Base-by-base conservation (phyloP, 306 rosid genomes). In the Sindora glabra region DNA sequence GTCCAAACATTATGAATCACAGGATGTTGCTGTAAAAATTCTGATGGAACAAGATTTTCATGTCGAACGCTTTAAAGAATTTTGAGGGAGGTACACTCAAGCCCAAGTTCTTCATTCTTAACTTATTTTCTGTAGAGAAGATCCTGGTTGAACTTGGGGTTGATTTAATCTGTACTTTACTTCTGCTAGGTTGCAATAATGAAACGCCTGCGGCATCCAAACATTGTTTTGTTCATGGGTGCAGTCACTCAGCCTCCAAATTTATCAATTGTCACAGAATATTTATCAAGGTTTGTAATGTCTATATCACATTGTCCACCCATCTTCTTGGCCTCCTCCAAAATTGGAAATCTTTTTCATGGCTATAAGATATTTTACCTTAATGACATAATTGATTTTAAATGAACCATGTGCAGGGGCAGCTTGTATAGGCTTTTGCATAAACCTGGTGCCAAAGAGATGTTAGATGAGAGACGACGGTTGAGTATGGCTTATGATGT, bases 11-110 rank as follows among this genome's bases (percentile, higher is more conserved):
- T 39, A 61, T 65, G 48, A 48, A 45, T 79, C 56, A 16, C 74
- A 94, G 99, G 99, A 94, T 33, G 99, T 94, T 62, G 99, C 99
- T 61, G 99, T 94, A 72, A 94, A 94, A 79, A 86, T 94, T 76
- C 87, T 94, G 65, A 86, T 90, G 87, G 99, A 94, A 69, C 99
- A 94, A 81, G 99, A 89, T 59, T 89, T 86, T 55, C 94, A 75
- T 79, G 90, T 87, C 3, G 99, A 94, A 71, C 85, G 81, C 59
- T 79, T 84, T 71, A 84, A 80, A 64, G 99, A 94, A 79, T 94
- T 89, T 64, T 94, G 64, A 80, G 99, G 80, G 99, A 94, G 99
- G 99, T 94, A 75, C 48, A 53, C 45, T 19, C n/a, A n/a, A n/a
- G n/a, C 19, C 38, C 23, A 57, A 41, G 64, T 60, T 51, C 63